Conservation (phyloP, 2,329 filamentous ascomycete genomes). For the Stagonosporopsis chrysanthemi region DNA sequence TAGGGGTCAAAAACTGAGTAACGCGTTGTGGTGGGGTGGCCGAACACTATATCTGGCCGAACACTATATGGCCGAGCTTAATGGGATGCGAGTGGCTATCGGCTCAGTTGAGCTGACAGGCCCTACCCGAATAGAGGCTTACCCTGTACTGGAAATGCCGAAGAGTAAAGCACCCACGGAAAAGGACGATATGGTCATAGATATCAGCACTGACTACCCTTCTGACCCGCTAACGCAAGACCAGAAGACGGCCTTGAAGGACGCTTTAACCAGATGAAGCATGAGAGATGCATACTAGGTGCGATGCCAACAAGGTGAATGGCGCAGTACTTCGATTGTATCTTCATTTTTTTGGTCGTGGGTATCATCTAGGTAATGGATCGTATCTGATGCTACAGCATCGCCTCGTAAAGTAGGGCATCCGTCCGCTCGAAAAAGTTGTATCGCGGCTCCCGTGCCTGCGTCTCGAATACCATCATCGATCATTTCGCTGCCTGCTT, state of each 20-base stretch:
- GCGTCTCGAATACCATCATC: slow-evolving; percentile 19
- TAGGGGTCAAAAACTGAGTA: background rate
- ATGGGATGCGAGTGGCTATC: background rate
- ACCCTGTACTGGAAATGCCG: background rate
- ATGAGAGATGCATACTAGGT: background rate
- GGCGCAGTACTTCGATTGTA: slow-evolving; percentile 5
- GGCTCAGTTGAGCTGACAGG: background rate
- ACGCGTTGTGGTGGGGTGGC: background rate
- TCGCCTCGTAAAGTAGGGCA: slow-evolving; percentile 15
- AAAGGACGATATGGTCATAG: background rate
- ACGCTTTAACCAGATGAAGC: background rate
- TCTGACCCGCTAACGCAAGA: background rate
- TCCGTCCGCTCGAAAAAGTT: slow-evolving; percentile 14
- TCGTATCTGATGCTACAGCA: slow-evolving; percentile 15
- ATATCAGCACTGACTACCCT: background rate
- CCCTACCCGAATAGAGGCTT: background rate
- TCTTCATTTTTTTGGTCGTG: slow-evolving; percentile 20
- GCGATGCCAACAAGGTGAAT: too few relatives aligned
- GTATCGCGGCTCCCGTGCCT: slow-evolving; percentile 12
- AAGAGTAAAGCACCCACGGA: background rate
- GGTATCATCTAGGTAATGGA: slow-evolving; percentile 26
- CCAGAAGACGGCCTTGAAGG: background rate
- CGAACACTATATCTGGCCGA: background rate
- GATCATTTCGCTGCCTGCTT: slow-evolving; percentile 9
- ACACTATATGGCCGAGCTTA: too few relatives aligned